Base-by-base conservation (phyloP, 2,329 filamentous ascomycete genomes). In the Metarhizium sp. region DNA sequence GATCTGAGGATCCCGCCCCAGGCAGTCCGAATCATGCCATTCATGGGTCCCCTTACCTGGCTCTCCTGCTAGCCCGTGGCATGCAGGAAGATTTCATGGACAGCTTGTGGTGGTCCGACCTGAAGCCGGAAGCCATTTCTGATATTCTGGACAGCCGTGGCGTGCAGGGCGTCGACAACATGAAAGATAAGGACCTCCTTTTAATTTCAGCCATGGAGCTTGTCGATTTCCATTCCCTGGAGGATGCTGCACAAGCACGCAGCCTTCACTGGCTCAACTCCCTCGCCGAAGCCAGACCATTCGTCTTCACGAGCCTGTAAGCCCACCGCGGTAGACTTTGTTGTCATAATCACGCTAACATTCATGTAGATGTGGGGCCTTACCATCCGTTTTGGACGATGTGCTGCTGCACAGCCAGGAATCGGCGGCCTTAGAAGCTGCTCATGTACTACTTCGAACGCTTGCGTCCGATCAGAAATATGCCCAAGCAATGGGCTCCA, bases 171-270 rank as follows among this genome's bases (percentile, higher is more conserved):
- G 65, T 79, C 20, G 67, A 73, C 5, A 69, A 71, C 18, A 74
- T 85, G 61, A 78, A 77, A 53, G 83, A 87, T 58, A 79, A 81
- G 59, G 81, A 86, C 57, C 65, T 87, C 13, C 68, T 88, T 16
- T 73, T 87, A 6, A 82, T 81, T 58, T 80, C 81, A 3, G 81
- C 81, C 1, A 82, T 87, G 55, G 78, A 81, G 62, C 72, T 87
- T 46, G 78, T 87, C 10, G 85, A 88, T 63, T 87, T 88, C 62
- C 78, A 80, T 55, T 80, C 79, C 56, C 70, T 86, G 7, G 84
- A 87, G 56, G 83, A 87, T 55, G 72, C 73, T 2, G 75, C 84
- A 18, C 84, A 87, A 64, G 77, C 78, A 47, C 75, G 81, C 14
- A 80, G 75, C 16, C 69, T 88, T 3, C 64, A 72, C 16, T 86